Base-by-base conservation (phyloP, 179 eudicot species). In the Spinacia oleracea region DNA sequence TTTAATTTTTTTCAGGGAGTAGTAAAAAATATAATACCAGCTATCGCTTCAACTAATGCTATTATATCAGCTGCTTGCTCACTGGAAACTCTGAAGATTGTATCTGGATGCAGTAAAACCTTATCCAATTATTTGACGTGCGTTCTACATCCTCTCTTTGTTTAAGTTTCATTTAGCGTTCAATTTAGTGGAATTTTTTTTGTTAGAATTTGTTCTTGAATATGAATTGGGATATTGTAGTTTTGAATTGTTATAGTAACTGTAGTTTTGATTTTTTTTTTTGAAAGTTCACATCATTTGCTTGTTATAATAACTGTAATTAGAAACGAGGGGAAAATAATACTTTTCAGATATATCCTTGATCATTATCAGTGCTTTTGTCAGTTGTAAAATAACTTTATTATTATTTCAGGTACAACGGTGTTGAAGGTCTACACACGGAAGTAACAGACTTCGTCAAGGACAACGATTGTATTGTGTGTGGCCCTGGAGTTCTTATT, bases 21-120 rank as follows among this genome's bases (percentile, higher is more conserved):
- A 60, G 98, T 96, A 45, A 96, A 96, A 84, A 96, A 96, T 86
- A 96, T 96, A 63, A 93, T 96, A 75, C 99, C 99, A 65, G 98
- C 99, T 76, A 96, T 96, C 81, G 99, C 99, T 80, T 96, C 98
- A 40, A 96, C 99, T 50, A 96, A 96, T 86, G 99, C 98, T 71
- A 90, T 96, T 65, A 89, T 96, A 83, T 93, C 99, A 31, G 98
- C 99, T 75, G 92, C 98, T 31, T 96, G 99, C 60, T 81, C 99
- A 27, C 83, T 93, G 55, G 99, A 93, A 87, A 91, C 99, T 62
- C 85, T 96, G 89, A 96, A 96, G 88, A 87, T 96, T 73, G 93
- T 86, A 76, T 83, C 98, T 59, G 99, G 94, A 80, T 96, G 99
- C 90, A 91, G 99, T 89, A 96, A 92, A 87, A 87, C 97, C 51